Percentiles rank a stretch among this genome's conserved stretches.
These are phyloP conservation scores for Dendrobium catenatum DNA, from an alignment of 106 monocot genomes.

Conservation along the genomic window DNA sequence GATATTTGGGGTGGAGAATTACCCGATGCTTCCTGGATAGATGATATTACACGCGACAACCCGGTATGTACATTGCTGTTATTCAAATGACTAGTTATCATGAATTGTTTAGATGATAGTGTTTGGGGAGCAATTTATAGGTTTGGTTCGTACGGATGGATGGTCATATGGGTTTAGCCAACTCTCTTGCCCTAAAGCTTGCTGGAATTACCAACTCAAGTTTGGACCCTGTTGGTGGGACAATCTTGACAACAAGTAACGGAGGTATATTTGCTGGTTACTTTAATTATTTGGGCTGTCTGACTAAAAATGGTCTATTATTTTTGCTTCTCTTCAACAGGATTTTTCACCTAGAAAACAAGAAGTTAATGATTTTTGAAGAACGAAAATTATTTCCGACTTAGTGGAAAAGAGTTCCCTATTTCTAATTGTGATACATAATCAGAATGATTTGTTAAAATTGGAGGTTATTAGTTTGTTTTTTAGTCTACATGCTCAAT, in stretches of 20 bases:
- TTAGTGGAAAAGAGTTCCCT: no score
- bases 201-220: conserved; percentile 59
- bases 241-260: conserved; percentile 34
- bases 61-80: conserved; percentile 44
- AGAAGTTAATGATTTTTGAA: neutral
- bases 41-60: conserved; percentile 66
- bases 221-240: conserved; percentile 76
- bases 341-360: neutral
- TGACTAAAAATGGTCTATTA: neutral
- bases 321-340: neutral
- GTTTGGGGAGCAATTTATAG: conserved; percentile 16
- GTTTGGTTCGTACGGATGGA: conserved; percentile 95
- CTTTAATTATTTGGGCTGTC: neutral
- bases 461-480: no score
- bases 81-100: neutral
- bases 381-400: no score
- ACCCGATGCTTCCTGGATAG: conserved; percentile 76
- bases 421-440: no score
- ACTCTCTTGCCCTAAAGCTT: conserved; percentile 65
- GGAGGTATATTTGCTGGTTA: conserved; percentile 46
- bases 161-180: conserved; percentile 93
- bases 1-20: conserved; percentile 82
- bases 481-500: no score
- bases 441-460: no score
- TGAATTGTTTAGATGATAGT: neutral